Conservation (phyloP, 2,329 filamentous ascomycete genomes). For the Ramularia endophylla region DNA sequence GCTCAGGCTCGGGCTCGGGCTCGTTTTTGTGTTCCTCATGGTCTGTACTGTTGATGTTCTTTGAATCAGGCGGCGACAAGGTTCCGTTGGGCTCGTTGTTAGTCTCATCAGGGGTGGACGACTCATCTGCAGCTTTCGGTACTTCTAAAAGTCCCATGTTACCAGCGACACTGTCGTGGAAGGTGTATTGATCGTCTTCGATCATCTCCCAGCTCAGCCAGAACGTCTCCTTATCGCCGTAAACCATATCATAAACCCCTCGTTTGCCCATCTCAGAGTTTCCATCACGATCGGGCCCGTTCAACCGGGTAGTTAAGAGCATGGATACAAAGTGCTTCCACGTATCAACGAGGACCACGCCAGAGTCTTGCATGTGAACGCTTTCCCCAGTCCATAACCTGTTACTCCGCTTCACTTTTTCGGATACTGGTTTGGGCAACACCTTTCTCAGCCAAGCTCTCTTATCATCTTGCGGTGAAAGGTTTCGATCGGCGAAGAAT, state of each 20-base stretch:
- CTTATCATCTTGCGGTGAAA: constrained; percentile 34
- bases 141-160: constrained; percentile 29
- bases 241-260: constrained; percentile 45
- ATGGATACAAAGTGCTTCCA: constrained; percentile 42
- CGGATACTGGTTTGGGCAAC: constrained; percentile 39
- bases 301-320: constrained; percentile 37
- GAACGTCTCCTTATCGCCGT: constrained; percentile 47
- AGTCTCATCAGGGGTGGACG: too few relatives aligned
- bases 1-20: neutral
- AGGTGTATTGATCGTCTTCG: constrained; percentile 39
- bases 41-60: neutral
- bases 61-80: too few relatives aligned
- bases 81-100: constrained; percentile 1
- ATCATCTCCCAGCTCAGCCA: constrained; percentile 46
- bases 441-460: constrained; percentile 38
- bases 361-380: constrained; percentile 41
- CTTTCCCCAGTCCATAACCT: constrained; percentile 35
- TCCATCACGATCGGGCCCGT: constrained; percentile 42
- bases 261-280: constrained; percentile 32
- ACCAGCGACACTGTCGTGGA: constrained; percentile 38
- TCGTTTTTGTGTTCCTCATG: neutral
- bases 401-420: constrained; percentile 33
- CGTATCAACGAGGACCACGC: constrained; percentile 44
- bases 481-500: constrained; percentile 43
- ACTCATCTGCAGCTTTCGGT: too few relatives aligned